Conservation (phyloP, 495 filamentous ascomycete species). For the Penicillium diatomitis region DNA sequence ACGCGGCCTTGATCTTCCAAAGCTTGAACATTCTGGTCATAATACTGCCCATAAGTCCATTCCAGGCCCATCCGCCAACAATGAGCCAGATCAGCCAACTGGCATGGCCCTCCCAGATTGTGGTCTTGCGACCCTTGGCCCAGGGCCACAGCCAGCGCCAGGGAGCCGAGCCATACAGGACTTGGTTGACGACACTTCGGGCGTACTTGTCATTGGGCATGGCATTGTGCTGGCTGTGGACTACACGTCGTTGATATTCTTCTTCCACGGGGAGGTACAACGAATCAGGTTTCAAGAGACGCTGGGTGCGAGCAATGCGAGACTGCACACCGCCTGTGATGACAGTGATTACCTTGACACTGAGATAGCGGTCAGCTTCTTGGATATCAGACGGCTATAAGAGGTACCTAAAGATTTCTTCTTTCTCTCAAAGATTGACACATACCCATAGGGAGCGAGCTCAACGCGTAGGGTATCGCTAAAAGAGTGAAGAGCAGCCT, state of each 20-base stretch:
- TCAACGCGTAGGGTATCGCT: constrained; percentile 52
- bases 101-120: constrained; percentile 46
- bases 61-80: constrained; percentile 34
- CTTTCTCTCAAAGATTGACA: neutral
- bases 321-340: constrained; percentile 55
- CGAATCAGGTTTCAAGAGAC: constrained; percentile 36
- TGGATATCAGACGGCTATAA: neutral
- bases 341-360: constrained; percentile 45
- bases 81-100: constrained; percentile 43
- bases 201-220: constrained; percentile 48
- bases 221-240: constrained; percentile 47
- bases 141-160: constrained; percentile 42
- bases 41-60: constrained; percentile 28
- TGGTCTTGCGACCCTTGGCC: constrained; percentile 32
- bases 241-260: constrained; percentile 43
- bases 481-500: constrained; percentile 54
- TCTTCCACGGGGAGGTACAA: constrained; percentile 44
- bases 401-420: no score
- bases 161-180: constrained; percentile 37
- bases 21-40: constrained; percentile 42
- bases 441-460: constrained; percentile 37
- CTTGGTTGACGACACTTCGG: constrained; percentile 43
- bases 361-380: constrained; percentile 3
- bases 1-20: constrained; percentile 18
- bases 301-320: constrained; percentile 45